Conservation (phyloP, 495 filamentous ascomycete genomes). For the Beverwykella pulmonaria region DNA sequence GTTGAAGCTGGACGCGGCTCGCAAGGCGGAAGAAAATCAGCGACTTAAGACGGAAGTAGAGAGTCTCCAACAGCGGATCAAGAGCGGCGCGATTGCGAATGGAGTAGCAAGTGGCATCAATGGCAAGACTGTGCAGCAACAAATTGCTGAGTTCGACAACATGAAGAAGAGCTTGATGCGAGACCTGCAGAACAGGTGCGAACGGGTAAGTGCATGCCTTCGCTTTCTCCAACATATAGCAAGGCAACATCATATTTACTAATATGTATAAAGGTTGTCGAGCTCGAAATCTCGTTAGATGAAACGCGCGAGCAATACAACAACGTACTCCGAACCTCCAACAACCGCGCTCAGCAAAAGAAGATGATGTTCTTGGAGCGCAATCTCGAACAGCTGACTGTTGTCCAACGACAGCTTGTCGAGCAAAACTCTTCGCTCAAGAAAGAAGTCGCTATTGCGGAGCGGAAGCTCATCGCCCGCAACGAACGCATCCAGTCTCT, state of each 20-base stretch:
- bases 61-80: constrained; percentile 71
- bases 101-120: constrained; percentile 58
- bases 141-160: constrained; percentile 95
- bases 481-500: constrained; percentile 95
- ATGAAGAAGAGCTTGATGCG: constrained; percentile 99
- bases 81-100: constrained; percentile 59
- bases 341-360: constrained; percentile 98
- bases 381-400: constrained; percentile 95
- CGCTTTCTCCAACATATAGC: not conserved
- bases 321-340: constrained; percentile 90
- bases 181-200: constrained; percentile 96
- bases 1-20: constrained; percentile 68
- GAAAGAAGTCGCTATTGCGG: constrained; percentile 98
- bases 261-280: constrained; percentile 63
- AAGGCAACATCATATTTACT: constrained; percentile 8
- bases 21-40: constrained; percentile 75
- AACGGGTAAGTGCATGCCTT: constrained; percentile 60
- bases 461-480: constrained; percentile 91
- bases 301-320: constrained; percentile 98
- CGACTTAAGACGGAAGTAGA: constrained; percentile 73
- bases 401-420: constrained; percentile 94
- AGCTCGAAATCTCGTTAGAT: constrained; percentile 94
- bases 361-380: constrained; percentile 99
- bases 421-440: constrained; percentile 96
- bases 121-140: constrained; percentile 94